Evolutionary conservation across 495 filamentous ascomycete species (phyloP).

Genomic region (Neurospora sp.): DNA sequence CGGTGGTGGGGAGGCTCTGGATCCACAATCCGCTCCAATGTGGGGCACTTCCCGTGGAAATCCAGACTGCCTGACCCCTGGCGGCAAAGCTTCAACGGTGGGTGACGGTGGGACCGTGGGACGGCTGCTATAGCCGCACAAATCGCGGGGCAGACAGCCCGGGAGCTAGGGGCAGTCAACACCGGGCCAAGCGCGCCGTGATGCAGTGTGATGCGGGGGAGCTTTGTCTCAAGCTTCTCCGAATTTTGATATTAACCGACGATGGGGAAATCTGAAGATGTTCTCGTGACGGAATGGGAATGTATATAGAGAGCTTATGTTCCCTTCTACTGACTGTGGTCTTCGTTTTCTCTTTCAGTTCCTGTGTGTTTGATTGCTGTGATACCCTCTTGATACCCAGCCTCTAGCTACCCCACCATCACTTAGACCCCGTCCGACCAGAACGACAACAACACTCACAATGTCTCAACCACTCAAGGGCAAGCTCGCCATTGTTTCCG

Average conservation of each 20-base stretch:
- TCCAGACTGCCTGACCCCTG: neutral
- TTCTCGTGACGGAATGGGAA: neutral
- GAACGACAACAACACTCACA: constrained; percentile 1
- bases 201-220: neutral
- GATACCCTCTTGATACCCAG: neutral
- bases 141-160: constrained; percentile 22
- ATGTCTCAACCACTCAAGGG: constrained; percentile 44
- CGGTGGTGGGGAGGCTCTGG: neutral
- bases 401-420: neutral
- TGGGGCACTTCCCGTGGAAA: neutral
- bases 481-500: constrained; percentile 70
- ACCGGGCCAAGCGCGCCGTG: neutral
- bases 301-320: neutral
- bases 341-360: neutral
- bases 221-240: neutral
- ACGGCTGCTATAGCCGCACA: constrained; percentile 18
- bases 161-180: constrained; percentile 7
- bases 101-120: neutral
- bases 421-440: neutral
- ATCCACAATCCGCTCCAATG: neutral
- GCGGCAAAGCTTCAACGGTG: neutral
- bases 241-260: neutral
- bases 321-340: neutral
- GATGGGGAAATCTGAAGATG: neutral
- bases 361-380: neutral